Conservation (phyloP, 495 filamentous ascomycete species). For the Daldinia caldariorum region DNA sequence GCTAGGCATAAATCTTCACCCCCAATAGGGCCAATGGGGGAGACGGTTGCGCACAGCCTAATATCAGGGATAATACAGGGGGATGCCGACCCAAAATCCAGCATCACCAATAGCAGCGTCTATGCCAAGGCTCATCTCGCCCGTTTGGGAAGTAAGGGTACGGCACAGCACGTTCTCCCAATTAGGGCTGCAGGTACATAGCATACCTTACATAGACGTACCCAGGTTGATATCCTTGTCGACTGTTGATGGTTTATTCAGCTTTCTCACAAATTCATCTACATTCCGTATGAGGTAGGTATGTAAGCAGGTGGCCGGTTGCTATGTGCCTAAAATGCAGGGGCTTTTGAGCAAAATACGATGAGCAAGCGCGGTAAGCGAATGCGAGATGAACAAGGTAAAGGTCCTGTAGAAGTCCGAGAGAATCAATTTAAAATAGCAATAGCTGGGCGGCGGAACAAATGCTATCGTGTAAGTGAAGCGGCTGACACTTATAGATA, state of each 20-base stretch:
- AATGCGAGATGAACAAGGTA: neutral
- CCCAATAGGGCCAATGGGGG: neutral
- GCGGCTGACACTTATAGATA: no score
- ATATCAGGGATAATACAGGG: conserved; percentile 8
- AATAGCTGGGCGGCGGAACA: no score
- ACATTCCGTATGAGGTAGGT: no score
- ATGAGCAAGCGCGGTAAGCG: neutral
- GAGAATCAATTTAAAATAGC: no score
- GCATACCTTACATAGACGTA: no score
- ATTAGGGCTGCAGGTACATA: neutral
- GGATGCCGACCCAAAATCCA: neutral
- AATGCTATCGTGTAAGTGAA: no score
- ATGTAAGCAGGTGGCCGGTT: no score
- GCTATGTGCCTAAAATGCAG: neutral
- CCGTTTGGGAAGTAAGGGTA: neutral
- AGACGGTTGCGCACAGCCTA: conserved; percentile 12
- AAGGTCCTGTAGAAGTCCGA: no score
- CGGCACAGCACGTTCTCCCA: neutral
- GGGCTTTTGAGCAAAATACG: neutral
- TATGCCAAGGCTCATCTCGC: neutral
- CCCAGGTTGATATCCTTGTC: neutral
- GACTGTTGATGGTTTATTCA: neutral
- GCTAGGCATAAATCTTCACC: neutral
- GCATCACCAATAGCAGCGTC: neutral
- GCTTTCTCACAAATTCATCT: no score